A percentile compares a stretch with the other conserved stretches of the same genome.
Conservation (phyloP, 768 basidiomycete species). For the Termitomyces sp. region DNA sequence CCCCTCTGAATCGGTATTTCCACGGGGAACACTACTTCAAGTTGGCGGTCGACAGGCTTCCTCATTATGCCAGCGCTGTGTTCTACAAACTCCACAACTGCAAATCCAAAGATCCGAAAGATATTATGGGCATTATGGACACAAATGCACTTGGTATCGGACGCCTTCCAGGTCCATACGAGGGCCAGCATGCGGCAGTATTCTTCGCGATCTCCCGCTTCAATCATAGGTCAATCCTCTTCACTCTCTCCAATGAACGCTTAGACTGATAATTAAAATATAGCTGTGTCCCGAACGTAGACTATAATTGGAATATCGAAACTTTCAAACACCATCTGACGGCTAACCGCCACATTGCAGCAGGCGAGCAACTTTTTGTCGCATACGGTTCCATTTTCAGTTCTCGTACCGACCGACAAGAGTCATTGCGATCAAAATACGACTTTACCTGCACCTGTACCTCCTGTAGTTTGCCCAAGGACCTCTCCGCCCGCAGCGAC, state of each 20-base stretch:
- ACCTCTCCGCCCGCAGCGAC: slow-evolving; percentile 14
- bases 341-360: slow-evolving; percentile 14
- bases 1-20: background rate
- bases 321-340: slow-evolving; percentile 3
- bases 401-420: slow-evolving; percentile 8
- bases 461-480: slow-evolving; percentile 9
- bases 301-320: slow-evolving; percentile 8
- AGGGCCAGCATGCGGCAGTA: slow-evolving; percentile 2
- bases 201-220: slow-evolving; percentile 4
- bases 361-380: slow-evolving; percentile 15
- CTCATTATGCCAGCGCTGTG: background rate
- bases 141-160: slow-evolving; percentile 12
- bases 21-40: background rate
- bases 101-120: slow-evolving; percentile 2
- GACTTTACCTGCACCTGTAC: slow-evolving; percentile 15
- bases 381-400: slow-evolving; percentile 1
- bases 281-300: slow-evolving; percentile 15
- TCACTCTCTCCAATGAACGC: background rate
- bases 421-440: slow-evolving; percentile 7
- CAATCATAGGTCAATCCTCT: slow-evolving; percentile 15
- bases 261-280: background rate
- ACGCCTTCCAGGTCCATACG: slow-evolving; percentile 11
- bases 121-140: slow-evolving; percentile 4
- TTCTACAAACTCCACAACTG: slow-evolving; percentile 11
- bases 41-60: background rate